These are phyloP conservation scores for Kodamaea derodonti DNA, from an alignment of 1,139 yeast genomes.

Conservation along the genomic window DNA sequence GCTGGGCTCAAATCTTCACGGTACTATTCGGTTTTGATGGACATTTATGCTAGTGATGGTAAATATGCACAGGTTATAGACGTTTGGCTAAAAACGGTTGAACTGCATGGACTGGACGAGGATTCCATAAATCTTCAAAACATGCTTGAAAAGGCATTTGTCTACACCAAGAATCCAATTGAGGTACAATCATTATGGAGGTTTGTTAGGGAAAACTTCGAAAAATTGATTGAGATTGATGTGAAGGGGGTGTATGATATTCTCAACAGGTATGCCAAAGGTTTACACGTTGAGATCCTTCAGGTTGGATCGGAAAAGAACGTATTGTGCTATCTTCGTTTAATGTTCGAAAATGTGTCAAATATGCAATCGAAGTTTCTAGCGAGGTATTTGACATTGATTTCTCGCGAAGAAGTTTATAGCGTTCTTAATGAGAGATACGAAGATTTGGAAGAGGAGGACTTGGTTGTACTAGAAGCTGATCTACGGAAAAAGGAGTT, in stretches of 20 bases:
- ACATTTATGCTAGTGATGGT: constrained; percentile 52
- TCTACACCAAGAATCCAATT: constrained; percentile 21
- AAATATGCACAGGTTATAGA: constrained; percentile 47
- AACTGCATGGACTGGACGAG: constrained; percentile 5
- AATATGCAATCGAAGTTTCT: background rate
- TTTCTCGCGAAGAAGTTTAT: constrained; percentile 1
- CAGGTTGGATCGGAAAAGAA: background rate
- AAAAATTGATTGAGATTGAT: constrained; percentile 30
- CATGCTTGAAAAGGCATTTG: constrained; percentile 40
- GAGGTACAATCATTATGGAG: constrained; percentile 33
- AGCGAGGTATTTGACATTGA: background rate
- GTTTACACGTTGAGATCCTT: constrained; percentile 23
- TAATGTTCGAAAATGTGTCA: background rate
- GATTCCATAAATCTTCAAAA: background rate
- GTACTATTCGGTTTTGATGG: constrained; percentile 56
- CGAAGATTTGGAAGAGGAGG: constrained; percentile 19
- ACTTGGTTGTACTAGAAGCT: constrained; percentile 22
- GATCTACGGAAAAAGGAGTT: constrained; percentile 7
- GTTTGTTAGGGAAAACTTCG: constrained; percentile 37
- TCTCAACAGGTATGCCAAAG: constrained; percentile 34
- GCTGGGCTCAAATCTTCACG: constrained; percentile 50
- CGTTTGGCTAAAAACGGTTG: constrained; percentile 26
- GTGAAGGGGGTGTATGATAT: constrained; percentile 33
- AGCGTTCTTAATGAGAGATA: constrained; percentile 1
- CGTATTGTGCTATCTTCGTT: background rate